Percentiles rank a stretch among this genome's conserved stretches.
phyloP scores from a whole-genome alignment of 495 filamentous ascomycete genomes.

The Neurospora sp. region DNA sequence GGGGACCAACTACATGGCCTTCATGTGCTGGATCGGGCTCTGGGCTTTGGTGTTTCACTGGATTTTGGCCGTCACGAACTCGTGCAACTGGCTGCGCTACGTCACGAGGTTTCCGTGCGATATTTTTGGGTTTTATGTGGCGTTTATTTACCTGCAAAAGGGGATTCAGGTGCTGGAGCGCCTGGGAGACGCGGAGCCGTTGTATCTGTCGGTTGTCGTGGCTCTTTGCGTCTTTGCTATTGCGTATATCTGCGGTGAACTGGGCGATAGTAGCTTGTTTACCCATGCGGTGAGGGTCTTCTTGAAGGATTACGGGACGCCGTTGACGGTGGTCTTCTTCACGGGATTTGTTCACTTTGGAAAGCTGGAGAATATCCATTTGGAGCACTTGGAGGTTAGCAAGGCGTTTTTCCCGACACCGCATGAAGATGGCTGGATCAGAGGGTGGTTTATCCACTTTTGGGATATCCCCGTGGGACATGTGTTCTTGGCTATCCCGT shows the following conservation, averaged over 20 bases:
- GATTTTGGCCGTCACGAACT: slow-evolving; percentile 67
- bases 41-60: slow-evolving; percentile 78
- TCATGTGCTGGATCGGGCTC: slow-evolving; percentile 81
- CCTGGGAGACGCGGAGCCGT: slow-evolving; percentile 41
- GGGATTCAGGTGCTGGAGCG: slow-evolving; percentile 69
- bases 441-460: slow-evolving; percentile 54
- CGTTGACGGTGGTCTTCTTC: slow-evolving; percentile 77
- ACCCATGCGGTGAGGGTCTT: slow-evolving; percentile 62
- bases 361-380: slow-evolving; percentile 55
- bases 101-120: slow-evolving; percentile 81
- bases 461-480: slow-evolving; percentile 70
- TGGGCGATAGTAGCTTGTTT: slow-evolving; percentile 63
- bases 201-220: slow-evolving; percentile 67
- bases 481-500: slow-evolving; percentile 82
- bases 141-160: slow-evolving; percentile 78
- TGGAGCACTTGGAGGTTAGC: slow-evolving; percentile 58
- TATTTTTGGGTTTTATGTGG: slow-evolving; percentile 83
- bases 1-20: slow-evolving; percentile 62
- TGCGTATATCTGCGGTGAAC: slow-evolving; percentile 58
- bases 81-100: slow-evolving; percentile 69
- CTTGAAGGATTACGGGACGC: slow-evolving; percentile 75
- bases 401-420: slow-evolving; percentile 74
- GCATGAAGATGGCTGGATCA: slow-evolving; percentile 55
- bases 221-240: slow-evolving; percentile 62
- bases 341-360: slow-evolving; percentile 82